A percentile compares a stretch with the other conserved stretches of the same genome.
Evolutionary conservation across 257 asterid genomes (phyloP).

Genomic region (Thymus quinquecostatus): DNA sequence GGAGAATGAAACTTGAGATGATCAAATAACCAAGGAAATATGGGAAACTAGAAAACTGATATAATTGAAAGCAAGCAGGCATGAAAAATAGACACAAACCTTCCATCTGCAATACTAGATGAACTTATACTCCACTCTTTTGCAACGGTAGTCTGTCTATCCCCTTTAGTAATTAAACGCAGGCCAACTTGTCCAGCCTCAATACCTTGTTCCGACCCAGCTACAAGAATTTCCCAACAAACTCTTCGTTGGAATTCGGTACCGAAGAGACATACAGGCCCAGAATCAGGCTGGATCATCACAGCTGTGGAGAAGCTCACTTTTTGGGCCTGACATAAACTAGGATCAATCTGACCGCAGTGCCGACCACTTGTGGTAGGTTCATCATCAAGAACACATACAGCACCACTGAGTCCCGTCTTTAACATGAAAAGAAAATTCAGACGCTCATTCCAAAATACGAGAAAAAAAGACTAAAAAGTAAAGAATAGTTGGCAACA

Average conservation of each 20-base stretch:
- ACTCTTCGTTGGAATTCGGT: conserved; percentile 83
- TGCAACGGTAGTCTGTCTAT: conserved; percentile 83
- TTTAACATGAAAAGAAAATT: conserved; percentile 40
- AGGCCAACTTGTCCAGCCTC: conserved; percentile 99
- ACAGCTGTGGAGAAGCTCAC: conserved; percentile 82
- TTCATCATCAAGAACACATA: conserved; percentile 97
- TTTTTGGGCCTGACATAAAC: conserved; percentile 77
- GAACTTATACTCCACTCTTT: conserved; percentile 97
- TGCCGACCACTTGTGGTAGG: conserved; percentile 94
- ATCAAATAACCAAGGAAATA: conserved; percentile 1
- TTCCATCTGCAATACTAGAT: conserved; percentile 95
- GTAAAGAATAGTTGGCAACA: conserved; percentile 16
- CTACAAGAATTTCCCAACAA: conserved; percentile 97
- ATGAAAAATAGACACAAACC: conserved; percentile 47
- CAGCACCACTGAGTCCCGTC: conserved; percentile 94
- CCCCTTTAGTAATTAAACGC: conserved; percentile 87
- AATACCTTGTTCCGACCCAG: conserved; percentile 98
- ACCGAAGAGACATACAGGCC: conserved; percentile 95
- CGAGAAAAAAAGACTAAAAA: background rate
- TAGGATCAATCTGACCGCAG: conserved; percentile 86
- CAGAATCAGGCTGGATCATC: conserved; percentile 98
- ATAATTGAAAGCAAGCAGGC: too few species aligned
- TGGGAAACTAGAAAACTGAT: background rate
- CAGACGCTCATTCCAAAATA: background rate
- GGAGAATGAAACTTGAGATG: background rate